phyloP scores from a whole-genome alignment of 139 green algal genomes.

The Coccomyxa sp. region DNA sequence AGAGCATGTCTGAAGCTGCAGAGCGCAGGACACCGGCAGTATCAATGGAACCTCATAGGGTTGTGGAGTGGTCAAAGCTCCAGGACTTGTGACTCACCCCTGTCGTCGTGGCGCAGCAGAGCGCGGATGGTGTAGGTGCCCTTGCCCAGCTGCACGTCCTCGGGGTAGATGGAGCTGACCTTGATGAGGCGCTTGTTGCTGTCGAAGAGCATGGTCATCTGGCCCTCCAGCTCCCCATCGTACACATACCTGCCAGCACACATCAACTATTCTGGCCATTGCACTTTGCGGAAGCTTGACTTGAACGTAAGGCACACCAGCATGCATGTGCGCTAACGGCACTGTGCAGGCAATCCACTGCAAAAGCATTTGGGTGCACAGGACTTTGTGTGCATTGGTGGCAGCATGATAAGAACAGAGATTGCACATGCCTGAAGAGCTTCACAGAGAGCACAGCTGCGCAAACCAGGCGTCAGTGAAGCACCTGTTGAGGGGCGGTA shows the following conservation, averaged over 20 bases:
- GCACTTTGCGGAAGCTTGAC: neutral
- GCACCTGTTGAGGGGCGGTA: conserved; percentile 68
- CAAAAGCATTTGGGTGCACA: too few relatives aligned
- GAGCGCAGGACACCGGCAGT: too few relatives aligned
- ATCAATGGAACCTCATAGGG: too few relatives aligned
- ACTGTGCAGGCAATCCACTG: too few relatives aligned
- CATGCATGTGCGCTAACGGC: neutral
- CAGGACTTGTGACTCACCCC: conserved; percentile 9
- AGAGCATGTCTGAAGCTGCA: too few relatives aligned
- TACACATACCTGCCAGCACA: conserved; percentile 55
- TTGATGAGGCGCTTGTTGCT: conserved; percentile 63
- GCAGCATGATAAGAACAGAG: too few relatives aligned
- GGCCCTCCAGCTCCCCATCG: conserved; percentile 66
- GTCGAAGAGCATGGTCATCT: conserved; percentile 71
- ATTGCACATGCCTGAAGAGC: too few relatives aligned
- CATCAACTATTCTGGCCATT: neutral
- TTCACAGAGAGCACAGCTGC: too few relatives aligned
- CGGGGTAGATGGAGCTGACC: conserved; percentile 58
- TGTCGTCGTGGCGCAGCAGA: conserved; percentile 67
- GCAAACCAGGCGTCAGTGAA: neutral
- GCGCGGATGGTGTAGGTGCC: conserved; percentile 64
- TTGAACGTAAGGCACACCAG: neutral
- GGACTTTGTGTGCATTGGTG: too few relatives aligned
- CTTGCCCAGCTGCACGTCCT: conserved; percentile 51
- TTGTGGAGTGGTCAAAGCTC: too few relatives aligned